Conservation (phyloP, 2,329 filamentous ascomycete genomes). For the Fusarium multiceps region DNA sequence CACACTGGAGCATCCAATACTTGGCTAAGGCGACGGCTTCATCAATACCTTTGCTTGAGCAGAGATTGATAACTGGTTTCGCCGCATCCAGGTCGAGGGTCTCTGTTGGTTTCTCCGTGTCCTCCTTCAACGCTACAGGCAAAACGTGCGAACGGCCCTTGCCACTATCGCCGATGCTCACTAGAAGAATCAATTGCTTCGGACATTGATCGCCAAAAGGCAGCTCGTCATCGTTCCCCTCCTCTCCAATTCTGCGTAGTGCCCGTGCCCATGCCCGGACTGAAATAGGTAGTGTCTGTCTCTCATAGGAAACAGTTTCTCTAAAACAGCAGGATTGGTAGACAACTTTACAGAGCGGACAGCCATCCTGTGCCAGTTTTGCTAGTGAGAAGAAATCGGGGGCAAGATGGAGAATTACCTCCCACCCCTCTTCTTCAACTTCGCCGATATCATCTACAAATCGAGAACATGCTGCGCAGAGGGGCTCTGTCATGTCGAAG, state of each 20-base stretch:
- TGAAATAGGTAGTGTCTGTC: not conserved
- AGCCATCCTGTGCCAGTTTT: not conserved
- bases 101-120: not conserved
- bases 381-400: not conserved
- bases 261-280: not conserved
- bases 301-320: not conserved
- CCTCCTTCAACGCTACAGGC: not conserved
- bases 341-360: not conserved
- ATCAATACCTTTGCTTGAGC: not conserved
- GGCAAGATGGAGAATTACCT: not conserved
- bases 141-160: not conserved
- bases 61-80: not conserved
- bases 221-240: not conserved
- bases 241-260: not conserved
- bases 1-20: not conserved
- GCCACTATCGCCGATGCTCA: not conserved
- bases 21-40: not conserved
- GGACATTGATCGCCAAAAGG: not conserved
- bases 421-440: not conserved
- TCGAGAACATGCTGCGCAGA: constrained; percentile 4
- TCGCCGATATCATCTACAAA: not conserved
- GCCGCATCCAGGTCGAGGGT: no score
- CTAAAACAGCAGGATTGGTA: not conserved
- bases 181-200: not conserved
- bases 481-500: not conserved